Evolutionary conservation across 2,329 filamentous ascomycete species (phyloP), one percentile per base, ranked within the genome.

Genomic region (Ciborinia camelliae): DNA sequence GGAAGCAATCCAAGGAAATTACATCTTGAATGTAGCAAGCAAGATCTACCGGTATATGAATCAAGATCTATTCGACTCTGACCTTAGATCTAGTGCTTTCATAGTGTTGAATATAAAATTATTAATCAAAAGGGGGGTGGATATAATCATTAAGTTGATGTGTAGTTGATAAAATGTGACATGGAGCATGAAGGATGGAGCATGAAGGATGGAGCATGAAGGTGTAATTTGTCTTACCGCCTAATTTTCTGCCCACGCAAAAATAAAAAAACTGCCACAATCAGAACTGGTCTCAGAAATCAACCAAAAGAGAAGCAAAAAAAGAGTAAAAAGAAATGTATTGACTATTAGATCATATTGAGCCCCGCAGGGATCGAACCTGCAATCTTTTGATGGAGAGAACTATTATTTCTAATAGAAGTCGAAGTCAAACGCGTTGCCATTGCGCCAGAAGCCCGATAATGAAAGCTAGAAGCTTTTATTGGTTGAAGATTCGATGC

Each of bases 391-490:
- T 39, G 53, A 55, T 55, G 23, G 23, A 26, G 23, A 28, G 2
- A 15, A 1, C 45, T 48, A 7, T 48, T 28, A 48, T 28, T 28
- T 28, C 23, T 48, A 28, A 48, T 3, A 48, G 45, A 3, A 48
- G 6, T 55, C 53, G 53, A 55, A 55, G 53, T 55, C 53, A 26
- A 41, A 41, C 39, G 53, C 53, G 32, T 55, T 41, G 18, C 53
- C 53, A 55, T 55, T 41, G 53, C n/a, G 53, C 35, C 53, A 55
- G 37, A 41, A 30, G 53, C 35, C 53, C n/a, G 26, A 6, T 2
- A 0, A 20, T 23, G 5, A 12, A n/a, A 37, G 32, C 20, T 23
- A n/a, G 0, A 4, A 6, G 30, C 14, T 39, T 14, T 9, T 37
- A 26, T 26, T 18, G 26, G 32, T 37, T 54, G 32, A 9, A 35